These are phyloP conservation scores for Malassezia restricta DNA, from an alignment of 1,284 basidiomycete species.

Conservation along the genomic window DNA sequence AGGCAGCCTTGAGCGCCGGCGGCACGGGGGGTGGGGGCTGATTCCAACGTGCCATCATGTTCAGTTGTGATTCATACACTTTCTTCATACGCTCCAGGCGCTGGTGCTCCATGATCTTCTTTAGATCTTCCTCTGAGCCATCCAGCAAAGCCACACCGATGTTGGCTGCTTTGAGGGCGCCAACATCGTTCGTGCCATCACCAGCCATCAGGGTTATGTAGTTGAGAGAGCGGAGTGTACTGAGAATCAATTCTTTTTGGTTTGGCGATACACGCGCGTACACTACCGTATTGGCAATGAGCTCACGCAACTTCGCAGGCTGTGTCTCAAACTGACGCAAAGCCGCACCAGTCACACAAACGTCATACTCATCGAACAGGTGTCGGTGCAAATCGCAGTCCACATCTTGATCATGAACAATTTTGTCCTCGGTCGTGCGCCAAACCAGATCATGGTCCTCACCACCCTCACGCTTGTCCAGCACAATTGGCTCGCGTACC, in stretches of 20 bases:
- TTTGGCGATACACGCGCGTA: slow-evolving; percentile 44
- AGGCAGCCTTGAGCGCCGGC: slow-evolving; percentile 28
- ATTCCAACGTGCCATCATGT: slow-evolving; percentile 29
- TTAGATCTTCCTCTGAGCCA: slow-evolving; percentile 40
- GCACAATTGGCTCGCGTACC: slow-evolving; percentile 37
- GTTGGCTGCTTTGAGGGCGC: slow-evolving; percentile 44
- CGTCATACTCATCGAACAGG: slow-evolving; percentile 43
- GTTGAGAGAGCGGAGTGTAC: slow-evolving; percentile 36
- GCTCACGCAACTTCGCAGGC: slow-evolving; percentile 28
- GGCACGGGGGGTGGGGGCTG: slow-evolving; percentile 42
- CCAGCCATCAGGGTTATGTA: slow-evolving; percentile 46
- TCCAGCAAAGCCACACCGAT: slow-evolving; percentile 44
- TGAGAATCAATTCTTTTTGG: slow-evolving; percentile 44
- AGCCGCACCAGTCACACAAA: slow-evolving; percentile 43
- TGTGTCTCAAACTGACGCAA: slow-evolving; percentile 34
- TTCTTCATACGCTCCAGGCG: slow-evolving; percentile 43
- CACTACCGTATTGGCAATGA: slow-evolving; percentile 43
- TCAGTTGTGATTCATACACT: slow-evolving; percentile 42
- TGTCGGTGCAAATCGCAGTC: slow-evolving; percentile 29
- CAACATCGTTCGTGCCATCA: slow-evolving; percentile 45
- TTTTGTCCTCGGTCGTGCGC: slow-evolving; percentile 33
- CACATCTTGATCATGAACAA: slow-evolving; percentile 30
- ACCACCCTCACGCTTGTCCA: slow-evolving; percentile 35
- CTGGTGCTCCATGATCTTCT: slow-evolving; percentile 43
- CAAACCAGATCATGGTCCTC: slow-evolving; percentile 35